phyloP scores from a whole-genome alignment of 208 protist genomes.

The Porcisia deanei region DNA sequence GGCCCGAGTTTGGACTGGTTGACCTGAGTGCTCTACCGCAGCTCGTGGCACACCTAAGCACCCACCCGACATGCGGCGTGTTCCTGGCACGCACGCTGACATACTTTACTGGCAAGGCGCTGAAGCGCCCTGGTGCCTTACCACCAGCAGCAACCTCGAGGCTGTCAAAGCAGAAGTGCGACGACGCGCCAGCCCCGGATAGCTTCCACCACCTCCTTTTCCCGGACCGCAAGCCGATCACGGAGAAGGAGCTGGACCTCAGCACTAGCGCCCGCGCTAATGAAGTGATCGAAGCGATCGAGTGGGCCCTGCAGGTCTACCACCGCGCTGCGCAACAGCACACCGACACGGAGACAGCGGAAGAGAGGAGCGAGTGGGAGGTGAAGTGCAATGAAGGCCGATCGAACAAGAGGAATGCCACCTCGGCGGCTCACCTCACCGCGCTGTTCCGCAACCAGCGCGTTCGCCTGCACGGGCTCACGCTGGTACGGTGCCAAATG shows the following conservation, averaged over 20 bases:
- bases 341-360: background rate
- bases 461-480: conserved; percentile 53
- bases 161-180: background rate
- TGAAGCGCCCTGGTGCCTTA: background rate
- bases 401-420: background rate
- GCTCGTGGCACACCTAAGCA: conserved; percentile 54
- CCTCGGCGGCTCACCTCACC: background rate
- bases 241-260: conserved; percentile 80
- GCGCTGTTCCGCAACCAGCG: conserved; percentile 25
- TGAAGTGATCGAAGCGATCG: conserved; percentile 66
- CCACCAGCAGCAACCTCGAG: conserved; percentile 1
- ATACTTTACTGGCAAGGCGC: conserved; percentile 39
- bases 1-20: conserved; percentile 55
- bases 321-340: conserved; percentile 24
- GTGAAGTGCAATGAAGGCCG: background rate
- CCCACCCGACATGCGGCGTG: conserved; percentile 23
- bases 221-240: conserved; percentile 25
- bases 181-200: conserved; percentile 6
- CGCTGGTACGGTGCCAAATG: conserved; percentile 51
- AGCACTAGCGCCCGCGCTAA: conserved; percentile 49
- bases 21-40: conserved; percentile 68
- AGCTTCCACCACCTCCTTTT: conserved; percentile 12
- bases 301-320: conserved; percentile 54
- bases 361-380: background rate
- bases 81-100: conserved; percentile 45